Conservation (phyloP, 345 rosid species). For the Durio zibethinus region DNA sequence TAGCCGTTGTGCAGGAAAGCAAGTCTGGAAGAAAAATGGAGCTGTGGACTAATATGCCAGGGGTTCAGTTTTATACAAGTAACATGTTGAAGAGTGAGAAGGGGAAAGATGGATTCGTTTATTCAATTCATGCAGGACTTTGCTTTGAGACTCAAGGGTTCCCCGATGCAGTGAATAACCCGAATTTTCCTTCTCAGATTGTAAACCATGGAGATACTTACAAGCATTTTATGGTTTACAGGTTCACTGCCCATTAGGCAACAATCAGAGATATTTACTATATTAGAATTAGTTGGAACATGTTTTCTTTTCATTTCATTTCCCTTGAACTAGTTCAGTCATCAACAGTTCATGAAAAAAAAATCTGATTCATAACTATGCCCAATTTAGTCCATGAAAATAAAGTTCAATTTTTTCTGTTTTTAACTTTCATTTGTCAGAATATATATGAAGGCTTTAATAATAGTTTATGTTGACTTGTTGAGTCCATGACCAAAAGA, state of each 20-base stretch:
- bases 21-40: conserved; percentile 69
- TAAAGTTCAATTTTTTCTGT: too few relatives aligned
- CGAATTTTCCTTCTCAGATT: conserved; percentile 67
- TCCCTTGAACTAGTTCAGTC: too few relatives aligned
- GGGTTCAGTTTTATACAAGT: conserved; percentile 76
- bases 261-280: background rate
- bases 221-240: conserved; percentile 59
- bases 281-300: background rate
- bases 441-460: too few relatives aligned
- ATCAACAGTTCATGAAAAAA: too few relatives aligned
- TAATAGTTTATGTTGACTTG: too few relatives aligned
- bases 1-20: conserved; percentile 50
- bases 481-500: too few relatives aligned
- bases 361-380: too few relatives aligned
- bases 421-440: too few relatives aligned
- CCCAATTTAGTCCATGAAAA: too few relatives aligned
- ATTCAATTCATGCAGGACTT: conserved; percentile 45
- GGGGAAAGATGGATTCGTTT: conserved; percentile 56
- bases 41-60: conserved; percentile 66
- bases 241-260: conserved; percentile 30
- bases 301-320: background rate
- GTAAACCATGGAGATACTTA: conserved; percentile 58
- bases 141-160: conserved; percentile 82
- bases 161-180: conserved; percentile 74
- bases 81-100: conserved; percentile 42